phyloP scores from a whole-genome alignment of 2,329 filamentous ascomycete species.

The Paecilomyces sp. region DNA sequence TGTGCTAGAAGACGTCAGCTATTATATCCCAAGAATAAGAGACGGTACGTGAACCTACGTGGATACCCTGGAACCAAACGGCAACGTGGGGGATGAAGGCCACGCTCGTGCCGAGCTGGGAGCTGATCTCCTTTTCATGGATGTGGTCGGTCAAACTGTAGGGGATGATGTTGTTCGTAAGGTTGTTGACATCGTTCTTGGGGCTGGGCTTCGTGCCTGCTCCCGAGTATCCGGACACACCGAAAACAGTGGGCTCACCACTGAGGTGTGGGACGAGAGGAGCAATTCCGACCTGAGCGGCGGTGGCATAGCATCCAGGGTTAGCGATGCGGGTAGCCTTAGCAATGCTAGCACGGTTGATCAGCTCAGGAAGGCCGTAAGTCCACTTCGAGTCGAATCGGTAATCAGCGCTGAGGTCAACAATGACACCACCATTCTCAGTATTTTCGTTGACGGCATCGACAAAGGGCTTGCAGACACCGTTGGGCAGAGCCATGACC shows the following conservation, averaged over 20 bases:
- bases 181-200: conserved; percentile 81
- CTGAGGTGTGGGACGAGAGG: conserved; percentile 72
- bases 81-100: conserved; percentile 91
- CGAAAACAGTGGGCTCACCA: conserved; percentile 75
- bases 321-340: conserved; percentile 78
- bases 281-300: conserved; percentile 80
- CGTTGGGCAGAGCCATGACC: conserved; percentile 96
- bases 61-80: conserved; percentile 95
- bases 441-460: conserved; percentile 73
- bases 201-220: conserved; percentile 89
- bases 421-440: conserved; percentile 64
- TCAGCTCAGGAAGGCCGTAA: conserved; percentile 83
- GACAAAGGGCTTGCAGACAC: conserved; percentile 88
- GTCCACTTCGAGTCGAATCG: conserved; percentile 81
- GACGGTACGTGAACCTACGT: conserved; percentile 36
- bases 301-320: conserved; percentile 93
- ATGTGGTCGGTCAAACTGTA: conserved; percentile 92
- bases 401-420: conserved; percentile 96
- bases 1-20: conserved; percentile 49
- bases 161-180: conserved; percentile 82
- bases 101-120: conserved; percentile 65
- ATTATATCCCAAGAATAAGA: conserved; percentile 1
- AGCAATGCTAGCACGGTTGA: conserved; percentile 68
- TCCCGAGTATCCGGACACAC: conserved; percentile 88
- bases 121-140: conserved; percentile 84